Base-by-base conservation (phyloP, 306 rosid species). In the Cucurbita pepo region DNA sequence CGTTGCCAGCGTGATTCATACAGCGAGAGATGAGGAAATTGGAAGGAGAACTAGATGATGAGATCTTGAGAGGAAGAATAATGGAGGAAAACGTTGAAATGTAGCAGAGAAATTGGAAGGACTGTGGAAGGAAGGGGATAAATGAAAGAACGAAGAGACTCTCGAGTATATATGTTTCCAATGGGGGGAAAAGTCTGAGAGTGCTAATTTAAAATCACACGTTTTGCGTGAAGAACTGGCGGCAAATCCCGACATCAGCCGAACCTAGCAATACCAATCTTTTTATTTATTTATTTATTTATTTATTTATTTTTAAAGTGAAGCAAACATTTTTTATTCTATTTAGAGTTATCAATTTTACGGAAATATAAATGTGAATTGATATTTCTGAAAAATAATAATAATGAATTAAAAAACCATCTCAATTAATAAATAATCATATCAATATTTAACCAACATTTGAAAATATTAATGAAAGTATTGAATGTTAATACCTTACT, bases 21-120 rank as follows among this genome's bases (percentile, higher is more conserved):
- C 87, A 77, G 75, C 69, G 64, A 59, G 79, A 52, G 38, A 76
- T 0, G 50, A 84, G 56, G 30, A 88, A 81, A 3, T 73, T 79
- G 87, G 78, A 53, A 57, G 57, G 57, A 75, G 81, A 59, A 77
- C 41, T 57, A 2, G 66, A 30, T 69, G 55, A 62, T 69, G 55
- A 66, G 65, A 75, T 45, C 51, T 78, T 86, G 22, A 78, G 81
- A 65, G 77, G 71, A 19, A 75, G 72, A 22, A 62, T 52, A 10
- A 78, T 56, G 45, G 80, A 72, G 13, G 79, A 56, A 55, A 73
- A 71, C 79, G 82, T 69, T 48, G 81, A 71, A 78, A 54, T 37
- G 16, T 1, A 7, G 61, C 62, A 53, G 36, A 55, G 51, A 71
- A 53, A 8, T 3, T 6, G 52, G 11, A 55, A 41, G 43, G 6